Percentiles rank a stretch among this genome's conserved stretches.
phyloP scores from a whole-genome alignment of 2,329 filamentous ascomycete species.

The Penicillium digitatum region DNA sequence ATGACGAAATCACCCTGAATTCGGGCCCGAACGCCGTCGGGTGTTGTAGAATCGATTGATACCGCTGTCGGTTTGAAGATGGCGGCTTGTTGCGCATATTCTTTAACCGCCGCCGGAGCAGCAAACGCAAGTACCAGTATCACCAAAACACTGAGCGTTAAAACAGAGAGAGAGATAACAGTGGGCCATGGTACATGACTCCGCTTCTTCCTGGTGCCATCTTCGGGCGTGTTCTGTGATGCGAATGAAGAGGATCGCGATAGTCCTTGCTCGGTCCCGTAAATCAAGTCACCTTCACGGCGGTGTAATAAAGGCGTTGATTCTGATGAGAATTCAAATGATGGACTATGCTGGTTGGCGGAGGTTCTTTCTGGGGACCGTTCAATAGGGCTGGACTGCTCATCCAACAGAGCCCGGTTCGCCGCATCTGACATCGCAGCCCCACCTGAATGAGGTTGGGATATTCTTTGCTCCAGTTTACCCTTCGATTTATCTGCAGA shows the following conservation, averaged over 20 bases:
- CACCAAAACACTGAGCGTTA: conserved; percentile 60
- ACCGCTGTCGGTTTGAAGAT: conserved; percentile 79
- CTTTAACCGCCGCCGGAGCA: conserved; percentile 71
- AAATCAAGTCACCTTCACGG: conserved; percentile 32
- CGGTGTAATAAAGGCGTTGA: conserved; percentile 42
- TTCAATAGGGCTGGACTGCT: not conserved
- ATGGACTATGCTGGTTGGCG: conserved; percentile 17
- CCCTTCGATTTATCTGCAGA: not conserved
- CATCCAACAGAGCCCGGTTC: not conserved
- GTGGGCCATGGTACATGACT: conserved; percentile 66
- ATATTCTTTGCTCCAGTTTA: not conserved
- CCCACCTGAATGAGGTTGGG: not conserved
- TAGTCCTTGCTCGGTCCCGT: conserved; percentile 28
- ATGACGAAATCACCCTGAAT: conserved; percentile 78
- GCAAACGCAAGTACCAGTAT: conserved; percentile 79
- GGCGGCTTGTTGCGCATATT: conserved; percentile 79
- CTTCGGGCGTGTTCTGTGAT: conserved; percentile 20
- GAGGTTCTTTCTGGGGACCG: conserved; percentile 15
- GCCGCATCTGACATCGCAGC: not conserved
- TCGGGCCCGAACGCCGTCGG: conserved; percentile 70
- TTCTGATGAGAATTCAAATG: conserved; percentile 40
- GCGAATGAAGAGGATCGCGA: conserved; percentile 20
- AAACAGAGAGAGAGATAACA: conserved; percentile 64
- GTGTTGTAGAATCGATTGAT: conserved; percentile 79
- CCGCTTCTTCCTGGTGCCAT: conserved; percentile 18